Conservation (phyloP, 257 asterid genomes). For the Echium plantagineum region DNA sequence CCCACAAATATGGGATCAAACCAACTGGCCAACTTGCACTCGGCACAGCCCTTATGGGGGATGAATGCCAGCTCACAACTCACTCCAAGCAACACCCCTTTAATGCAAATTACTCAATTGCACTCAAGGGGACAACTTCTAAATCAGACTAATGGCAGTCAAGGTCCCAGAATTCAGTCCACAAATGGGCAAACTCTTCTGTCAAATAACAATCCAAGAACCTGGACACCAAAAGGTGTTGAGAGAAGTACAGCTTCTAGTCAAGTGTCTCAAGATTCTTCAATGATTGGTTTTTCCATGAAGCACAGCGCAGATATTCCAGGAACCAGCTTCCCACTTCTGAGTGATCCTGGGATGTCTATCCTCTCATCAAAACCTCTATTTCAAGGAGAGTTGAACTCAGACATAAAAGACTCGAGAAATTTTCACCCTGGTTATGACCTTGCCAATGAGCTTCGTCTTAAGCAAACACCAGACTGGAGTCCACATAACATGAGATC, state of each 20-base stretch:
- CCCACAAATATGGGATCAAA: constrained; percentile 81
- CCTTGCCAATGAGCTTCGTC: constrained; percentile 31
- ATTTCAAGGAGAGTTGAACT: constrained; percentile 28
- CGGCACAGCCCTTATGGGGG: constrained; percentile 43
- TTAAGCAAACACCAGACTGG: constrained; percentile 40
- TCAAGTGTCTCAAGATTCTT: constrained; percentile 33
- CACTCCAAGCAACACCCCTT: constrained; percentile 24
- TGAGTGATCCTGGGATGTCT: constrained; percentile 29
- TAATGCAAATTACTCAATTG: constrained; percentile 41
- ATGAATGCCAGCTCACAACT: constrained; percentile 34
- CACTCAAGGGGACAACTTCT: constrained; percentile 32
- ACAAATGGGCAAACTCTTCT: constrained; percentile 29
- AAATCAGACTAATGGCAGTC: constrained; percentile 31
- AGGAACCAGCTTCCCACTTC: constrained; percentile 24
- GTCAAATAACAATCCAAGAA: constrained; percentile 24
- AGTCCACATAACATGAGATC: constrained; percentile 35
- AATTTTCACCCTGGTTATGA: constrained; percentile 38
- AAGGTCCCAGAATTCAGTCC: constrained; percentile 23
- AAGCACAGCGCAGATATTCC: constrained; percentile 26
- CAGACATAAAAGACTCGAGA: constrained; percentile 30
- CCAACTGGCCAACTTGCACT: constrained; percentile 66
- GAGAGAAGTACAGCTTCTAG: constrained; percentile 21
- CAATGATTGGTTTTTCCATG: constrained; percentile 40
- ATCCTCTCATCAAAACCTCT: constrained; percentile 22
- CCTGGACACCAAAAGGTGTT: constrained; percentile 27